A percentile compares a stretch with the other conserved stretches of the same genome.
phyloP scores from a whole-genome alignment of 352 stramenopile species.

The Globisporangium nunn region DNA sequence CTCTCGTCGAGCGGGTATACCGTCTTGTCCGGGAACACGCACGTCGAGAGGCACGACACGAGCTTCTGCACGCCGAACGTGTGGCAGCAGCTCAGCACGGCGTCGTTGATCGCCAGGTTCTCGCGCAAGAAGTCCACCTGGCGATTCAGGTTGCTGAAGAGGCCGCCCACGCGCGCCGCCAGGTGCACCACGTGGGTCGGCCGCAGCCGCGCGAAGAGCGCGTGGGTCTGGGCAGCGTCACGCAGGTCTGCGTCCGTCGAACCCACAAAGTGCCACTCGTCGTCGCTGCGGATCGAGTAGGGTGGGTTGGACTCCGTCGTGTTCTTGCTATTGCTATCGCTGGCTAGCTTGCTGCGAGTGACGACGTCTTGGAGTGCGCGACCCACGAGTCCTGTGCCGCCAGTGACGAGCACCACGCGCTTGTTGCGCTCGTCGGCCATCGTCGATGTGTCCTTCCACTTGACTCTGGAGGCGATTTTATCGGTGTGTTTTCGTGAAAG shows the following conservation, averaged over 20 bases:
- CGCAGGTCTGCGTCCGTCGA: slow-evolving; percentile 94
- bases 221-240: slow-evolving; percentile 64
- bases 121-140: slow-evolving; percentile 98
- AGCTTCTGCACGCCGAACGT: slow-evolving; percentile 89
- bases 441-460: too few relatives aligned
- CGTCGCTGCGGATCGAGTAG: slow-evolving; percentile 10
- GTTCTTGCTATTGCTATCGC: neutral
- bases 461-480: too few relatives aligned
- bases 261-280: slow-evolving; percentile 92
- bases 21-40: slow-evolving; percentile 98
- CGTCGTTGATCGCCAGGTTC: slow-evolving; percentile 99
- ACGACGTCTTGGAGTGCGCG: slow-evolving; percentile 65
- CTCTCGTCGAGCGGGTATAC: slow-evolving; percentile 98
- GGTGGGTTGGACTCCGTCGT: slow-evolving; percentile 7
- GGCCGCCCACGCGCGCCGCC: slow-evolving; percentile 90
- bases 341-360: neutral
- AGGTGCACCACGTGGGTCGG: slow-evolving; percentile 98
- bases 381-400: slow-evolving; percentile 93
- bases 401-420: slow-evolving; percentile 91
- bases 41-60: slow-evolving; percentile 97
- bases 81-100: slow-evolving; percentile 95
- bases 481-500: too few relatives aligned
- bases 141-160: slow-evolving; percentile 77
- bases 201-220: slow-evolving; percentile 90
- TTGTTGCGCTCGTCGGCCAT: too few relatives aligned